These are phyloP conservation scores for Metroxylon sagu DNA, from an alignment of 176 grass and related monocot genomes.

Conservation along the genomic window DNA sequence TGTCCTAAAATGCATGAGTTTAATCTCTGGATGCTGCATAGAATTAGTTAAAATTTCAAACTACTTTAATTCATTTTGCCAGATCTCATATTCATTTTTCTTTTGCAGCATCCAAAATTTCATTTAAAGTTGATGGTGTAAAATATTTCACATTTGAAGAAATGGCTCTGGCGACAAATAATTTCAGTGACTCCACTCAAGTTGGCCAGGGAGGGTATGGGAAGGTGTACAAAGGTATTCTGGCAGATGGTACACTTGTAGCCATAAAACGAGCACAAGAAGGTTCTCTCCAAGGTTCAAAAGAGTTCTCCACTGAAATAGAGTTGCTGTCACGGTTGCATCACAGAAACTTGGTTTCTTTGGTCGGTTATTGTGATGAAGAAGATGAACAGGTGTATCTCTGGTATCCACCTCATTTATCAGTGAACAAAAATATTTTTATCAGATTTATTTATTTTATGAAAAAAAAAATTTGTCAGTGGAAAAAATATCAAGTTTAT, in stretches of 20 bases:
- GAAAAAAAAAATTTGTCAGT: too few relatives aligned
- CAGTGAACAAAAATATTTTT: not conserved
- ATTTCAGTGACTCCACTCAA: conserved; percentile 60
- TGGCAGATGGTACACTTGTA: conserved; percentile 65
- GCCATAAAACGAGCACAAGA: conserved; percentile 91
- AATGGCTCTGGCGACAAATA: conserved; percentile 57
- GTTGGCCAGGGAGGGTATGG: conserved; percentile 91
- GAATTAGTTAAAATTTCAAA: too few relatives aligned
- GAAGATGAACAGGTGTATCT: conserved; percentile 66
- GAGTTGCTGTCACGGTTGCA: conserved; percentile 87
- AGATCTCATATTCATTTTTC: not conserved
- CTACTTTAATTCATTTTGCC: too few relatives aligned
- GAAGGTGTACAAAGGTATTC: conserved; percentile 75
- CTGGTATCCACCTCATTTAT: not conserved
- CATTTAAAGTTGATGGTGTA: conserved; percentile 75
- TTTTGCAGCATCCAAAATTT: conserved; percentile 49
- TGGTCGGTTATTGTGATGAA: conserved; percentile 89
- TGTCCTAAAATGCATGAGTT: too few relatives aligned
- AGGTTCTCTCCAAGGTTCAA: conserved; percentile 85
- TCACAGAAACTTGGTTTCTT: conserved; percentile 90
- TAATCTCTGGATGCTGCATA: too few relatives aligned
- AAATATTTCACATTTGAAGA: conserved; percentile 79
- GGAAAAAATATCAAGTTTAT: too few relatives aligned
- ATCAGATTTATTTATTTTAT: not conserved
- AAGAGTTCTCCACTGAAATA: conserved; percentile 88